phyloP scores from a whole-genome alignment of 2,329 filamentous ascomycete species.

The Diaporthe longicolla region DNA sequence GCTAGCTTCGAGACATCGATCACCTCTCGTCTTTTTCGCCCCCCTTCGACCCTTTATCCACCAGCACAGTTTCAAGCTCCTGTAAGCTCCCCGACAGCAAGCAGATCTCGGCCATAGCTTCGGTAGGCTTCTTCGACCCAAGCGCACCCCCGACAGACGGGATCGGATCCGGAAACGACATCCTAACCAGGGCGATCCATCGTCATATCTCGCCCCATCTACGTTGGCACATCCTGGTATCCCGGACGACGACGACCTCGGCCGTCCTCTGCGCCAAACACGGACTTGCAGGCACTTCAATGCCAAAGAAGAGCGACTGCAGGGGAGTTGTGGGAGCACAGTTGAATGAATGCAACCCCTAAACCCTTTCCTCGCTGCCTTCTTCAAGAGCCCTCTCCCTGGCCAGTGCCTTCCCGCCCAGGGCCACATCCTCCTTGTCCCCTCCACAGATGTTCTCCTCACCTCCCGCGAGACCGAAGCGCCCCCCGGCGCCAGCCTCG shows the following conservation, averaged over 20 bases:
- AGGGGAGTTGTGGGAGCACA: conserved; percentile 42
- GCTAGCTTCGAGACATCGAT: conserved; percentile 19
- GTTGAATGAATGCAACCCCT: conserved; percentile 88
- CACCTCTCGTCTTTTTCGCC: background rate
- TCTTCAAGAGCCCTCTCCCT: conserved; percentile 96
- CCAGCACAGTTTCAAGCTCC: conserved; percentile 15
- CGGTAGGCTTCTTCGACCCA: background rate
- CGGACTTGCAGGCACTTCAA: conserved; percentile 32
- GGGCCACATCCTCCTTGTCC: conserved; percentile 94
- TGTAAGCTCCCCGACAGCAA: background rate
- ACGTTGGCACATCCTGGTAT: conserved; percentile 5
- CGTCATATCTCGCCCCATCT: background rate
- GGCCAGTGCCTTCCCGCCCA: conserved; percentile 92
- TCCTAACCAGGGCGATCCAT: background rate
- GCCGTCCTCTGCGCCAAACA: conserved; percentile 30
- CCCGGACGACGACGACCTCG: background rate
- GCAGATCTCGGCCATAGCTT: background rate
- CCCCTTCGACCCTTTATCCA: background rate
- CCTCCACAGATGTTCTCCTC: conserved; percentile 91
- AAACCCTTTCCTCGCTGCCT: conserved; percentile 98
- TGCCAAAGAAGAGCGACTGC: conserved; percentile 38
- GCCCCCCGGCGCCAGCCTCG: conserved; percentile 72
- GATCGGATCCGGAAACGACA: conserved; percentile 8
- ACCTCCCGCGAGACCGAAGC: conserved; percentile 90
- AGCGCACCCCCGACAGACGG: background rate